Conservation (phyloP, 495 filamentous ascomycete genomes). For the Sabuloglossum arenarium region DNA sequence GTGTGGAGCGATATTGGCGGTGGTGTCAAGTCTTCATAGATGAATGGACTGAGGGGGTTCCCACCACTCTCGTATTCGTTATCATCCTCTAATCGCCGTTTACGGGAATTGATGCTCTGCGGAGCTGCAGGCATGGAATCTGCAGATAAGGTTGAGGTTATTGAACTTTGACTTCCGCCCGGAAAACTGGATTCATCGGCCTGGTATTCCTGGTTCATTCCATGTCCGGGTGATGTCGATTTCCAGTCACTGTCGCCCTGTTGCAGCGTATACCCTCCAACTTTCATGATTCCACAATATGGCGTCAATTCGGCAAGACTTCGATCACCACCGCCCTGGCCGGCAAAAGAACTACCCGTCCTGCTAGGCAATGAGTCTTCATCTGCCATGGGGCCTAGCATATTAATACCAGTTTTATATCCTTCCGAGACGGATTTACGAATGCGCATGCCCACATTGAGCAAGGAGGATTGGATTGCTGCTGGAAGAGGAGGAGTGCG, state of each 20-base stretch:
- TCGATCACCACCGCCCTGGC: not conserved
- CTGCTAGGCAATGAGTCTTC: not conserved
- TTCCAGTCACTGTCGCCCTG: constrained; percentile 8
- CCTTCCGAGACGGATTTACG: constrained; percentile 82
- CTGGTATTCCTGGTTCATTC: not conserved
- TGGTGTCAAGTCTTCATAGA: not conserved
- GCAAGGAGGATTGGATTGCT: constrained; percentile 51
- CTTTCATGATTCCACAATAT: constrained; percentile 54
- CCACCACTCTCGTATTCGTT: not conserved
- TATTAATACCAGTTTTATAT: constrained; percentile 48
- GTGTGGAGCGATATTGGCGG: not conserved
- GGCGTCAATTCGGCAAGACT: constrained; percentile 38
- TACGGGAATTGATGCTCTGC: not conserved
- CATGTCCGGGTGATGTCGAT: not conserved
- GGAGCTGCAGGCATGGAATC: not conserved
- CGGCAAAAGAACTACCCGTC: not conserved
- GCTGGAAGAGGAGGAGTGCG: constrained; percentile 31
- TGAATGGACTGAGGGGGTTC: not conserved
- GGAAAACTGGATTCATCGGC: not conserved
- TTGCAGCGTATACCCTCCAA: constrained; percentile 33
- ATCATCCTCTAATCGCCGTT: constrained; percentile 1
- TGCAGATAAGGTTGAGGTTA: not conserved
- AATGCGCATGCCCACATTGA: constrained; percentile 81
- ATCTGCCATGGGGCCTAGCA: constrained; percentile 2
- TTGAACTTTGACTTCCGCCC: not conserved